A percentile compares a stretch with the other conserved stretches of the same genome.
phyloP scores from a whole-genome alignment of 192 early-diverging fungal species.

The Coemansia sp. region DNA sequence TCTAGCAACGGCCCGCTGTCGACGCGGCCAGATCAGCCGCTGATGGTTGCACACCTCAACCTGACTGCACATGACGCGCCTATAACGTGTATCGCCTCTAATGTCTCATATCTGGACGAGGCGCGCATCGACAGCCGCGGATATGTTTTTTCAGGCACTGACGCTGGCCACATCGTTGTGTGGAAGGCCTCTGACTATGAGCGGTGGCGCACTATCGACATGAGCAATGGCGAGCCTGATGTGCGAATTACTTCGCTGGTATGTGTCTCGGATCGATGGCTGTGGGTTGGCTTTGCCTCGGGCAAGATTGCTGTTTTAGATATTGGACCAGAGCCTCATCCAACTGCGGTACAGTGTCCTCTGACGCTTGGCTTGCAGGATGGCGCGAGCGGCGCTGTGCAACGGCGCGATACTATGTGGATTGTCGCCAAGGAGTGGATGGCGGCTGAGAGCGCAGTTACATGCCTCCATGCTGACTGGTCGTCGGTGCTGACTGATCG shows the following conservation, averaged over 20 bases:
- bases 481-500: conserved; percentile 40
- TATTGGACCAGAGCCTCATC: conserved; percentile 15
- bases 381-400: background rate
- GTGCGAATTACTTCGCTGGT: conserved; percentile 44
- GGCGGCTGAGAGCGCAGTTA: conserved; percentile 31
- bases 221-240: conserved; percentile 39
- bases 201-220: conserved; percentile 49
- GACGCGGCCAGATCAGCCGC: conserved; percentile 17
- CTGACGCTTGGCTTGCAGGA: conserved; percentile 18
- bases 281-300: conserved; percentile 51
- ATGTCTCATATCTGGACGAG: conserved; percentile 33
- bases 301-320: conserved; percentile 43
- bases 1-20: conserved; percentile 24
- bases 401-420: conserved; percentile 31
- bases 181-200: conserved; percentile 36
- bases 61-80: conserved; percentile 37
- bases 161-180: conserved; percentile 44
- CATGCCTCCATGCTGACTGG: conserved; percentile 45
- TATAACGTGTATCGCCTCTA: conserved; percentile 46
- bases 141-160: conserved; percentile 47
- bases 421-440: conserved; percentile 46
- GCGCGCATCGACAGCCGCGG: conserved; percentile 23
- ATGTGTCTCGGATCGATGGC: conserved; percentile 39
- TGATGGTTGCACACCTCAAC: conserved; percentile 23
- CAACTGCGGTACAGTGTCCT: conserved; percentile 13